Percentiles rank a stretch among this genome's conserved stretches.
Evolutionary conservation across 768 basidiomycete species (phyloP).

Genomic region (Lactarius akahatsu): DNA sequence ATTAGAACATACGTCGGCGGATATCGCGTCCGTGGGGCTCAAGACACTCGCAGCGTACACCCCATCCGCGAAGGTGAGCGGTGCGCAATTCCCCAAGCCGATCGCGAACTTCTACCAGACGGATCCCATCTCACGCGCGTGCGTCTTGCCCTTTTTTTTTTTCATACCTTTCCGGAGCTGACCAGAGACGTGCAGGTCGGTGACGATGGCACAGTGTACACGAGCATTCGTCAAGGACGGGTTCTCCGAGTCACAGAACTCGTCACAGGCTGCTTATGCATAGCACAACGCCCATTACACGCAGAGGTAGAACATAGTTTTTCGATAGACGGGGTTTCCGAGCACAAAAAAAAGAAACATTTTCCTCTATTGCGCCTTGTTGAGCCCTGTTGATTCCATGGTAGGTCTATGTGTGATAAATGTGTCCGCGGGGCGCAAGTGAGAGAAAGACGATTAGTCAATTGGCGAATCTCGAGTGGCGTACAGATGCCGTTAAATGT

Average conservation of each 20-base stretch:
- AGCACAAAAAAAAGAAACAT: conserved; percentile 10
- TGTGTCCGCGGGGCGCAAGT: background rate
- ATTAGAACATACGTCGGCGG: conserved; percentile 71
- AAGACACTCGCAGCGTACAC: conserved; percentile 54
- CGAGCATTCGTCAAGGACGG: conserved; percentile 78
- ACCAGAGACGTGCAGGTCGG: conserved; percentile 53
- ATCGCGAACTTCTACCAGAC: conserved; percentile 96
- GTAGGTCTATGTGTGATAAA: background rate
- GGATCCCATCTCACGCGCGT: conserved; percentile 92
- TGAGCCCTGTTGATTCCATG: background rate
- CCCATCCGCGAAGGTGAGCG: conserved; percentile 54
- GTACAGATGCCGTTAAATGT: background rate
- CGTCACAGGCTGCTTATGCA: conserved; percentile 46
- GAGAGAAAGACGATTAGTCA: background rate
- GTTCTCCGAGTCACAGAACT: conserved; percentile 50
- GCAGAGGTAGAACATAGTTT: conserved; percentile 10
- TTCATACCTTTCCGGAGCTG: conserved; percentile 8
- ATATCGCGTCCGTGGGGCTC: conserved; percentile 70
- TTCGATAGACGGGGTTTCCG: conserved; percentile 20
- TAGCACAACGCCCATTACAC: conserved; percentile 30
- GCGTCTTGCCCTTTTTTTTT: conserved; percentile 39
- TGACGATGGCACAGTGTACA: conserved; percentile 94
- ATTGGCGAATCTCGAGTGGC: background rate
- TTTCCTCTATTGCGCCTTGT: background rate
- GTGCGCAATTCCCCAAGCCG: conserved; percentile 68